Conservation (phyloP, 2,329 filamentous ascomycete species). For the Fusarium anguioides region DNA sequence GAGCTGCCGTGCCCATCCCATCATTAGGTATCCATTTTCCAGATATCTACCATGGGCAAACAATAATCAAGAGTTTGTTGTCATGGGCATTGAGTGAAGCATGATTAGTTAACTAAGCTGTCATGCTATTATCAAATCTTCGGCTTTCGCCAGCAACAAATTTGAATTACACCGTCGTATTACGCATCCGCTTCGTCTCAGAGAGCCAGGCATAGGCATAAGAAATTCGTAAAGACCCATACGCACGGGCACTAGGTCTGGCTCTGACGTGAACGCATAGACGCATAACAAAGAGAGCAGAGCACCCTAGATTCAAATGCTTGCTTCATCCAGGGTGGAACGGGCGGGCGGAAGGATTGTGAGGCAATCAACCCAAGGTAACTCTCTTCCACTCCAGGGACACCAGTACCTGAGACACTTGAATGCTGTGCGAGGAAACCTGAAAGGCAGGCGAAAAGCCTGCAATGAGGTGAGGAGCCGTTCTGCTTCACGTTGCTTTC, state of each 20-base stretch:
- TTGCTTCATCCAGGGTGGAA: conserved; percentile 23
- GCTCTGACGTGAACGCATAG: conserved; percentile 27
- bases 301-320: conserved; percentile 25
- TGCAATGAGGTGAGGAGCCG: conserved; percentile 30
- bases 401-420: conserved; percentile 36
- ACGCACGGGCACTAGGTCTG: conserved; percentile 3
- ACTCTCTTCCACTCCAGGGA: conserved; percentile 25
- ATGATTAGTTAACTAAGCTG: background rate
- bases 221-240: conserved; percentile 18
- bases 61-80: background rate
- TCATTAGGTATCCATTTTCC: background rate
- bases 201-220: conserved; percentile 2
- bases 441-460: background rate
- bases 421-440: conserved; percentile 27
- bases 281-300: conserved; percentile 25
- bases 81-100: too few relatives aligned
- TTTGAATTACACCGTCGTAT: conserved; percentile 31
- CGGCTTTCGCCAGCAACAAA: conserved; percentile 30
- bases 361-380: conserved; percentile 18
- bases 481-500: conserved; percentile 33
- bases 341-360: too few relatives aligned
- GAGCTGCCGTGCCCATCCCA: conserved; percentile 27
- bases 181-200: conserved; percentile 30
- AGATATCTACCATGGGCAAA: background rate
- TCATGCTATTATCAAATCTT: conserved; percentile 25